Conservation (phyloP, 805 yeast species). For the Candida nemodendra region DNA sequence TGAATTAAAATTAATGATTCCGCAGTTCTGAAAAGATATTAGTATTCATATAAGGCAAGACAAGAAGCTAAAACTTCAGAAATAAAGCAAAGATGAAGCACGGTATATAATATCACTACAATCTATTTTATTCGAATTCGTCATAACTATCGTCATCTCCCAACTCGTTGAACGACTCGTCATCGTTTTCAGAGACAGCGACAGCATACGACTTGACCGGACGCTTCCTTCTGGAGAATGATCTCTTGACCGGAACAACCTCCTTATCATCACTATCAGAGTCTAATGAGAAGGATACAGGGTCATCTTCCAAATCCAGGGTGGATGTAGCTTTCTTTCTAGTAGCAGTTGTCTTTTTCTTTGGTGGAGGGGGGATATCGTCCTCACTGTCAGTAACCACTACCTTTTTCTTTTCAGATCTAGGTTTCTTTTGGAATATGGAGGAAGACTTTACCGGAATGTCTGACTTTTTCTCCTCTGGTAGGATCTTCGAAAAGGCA, state of each 20-base stretch:
- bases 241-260: conserved; percentile 13
- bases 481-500: conserved; percentile 10
- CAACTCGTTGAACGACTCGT: conserved; percentile 9
- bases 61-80: background rate
- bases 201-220: conserved; percentile 20
- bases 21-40: no score
- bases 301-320: conserved; percentile 12
- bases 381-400: conserved; percentile 10
- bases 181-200: conserved; percentile 16
- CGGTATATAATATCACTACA: no score
- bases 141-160: conserved; percentile 21
- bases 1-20: no score
- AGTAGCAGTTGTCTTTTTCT: background rate
- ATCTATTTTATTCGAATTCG: conserved; percentile 15
- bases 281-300: conserved; percentile 6
- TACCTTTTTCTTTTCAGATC: conserved; percentile 5
- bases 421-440: conserved; percentile 14
- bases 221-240: conserved; percentile 14
- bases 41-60: no score
- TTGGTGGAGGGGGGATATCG: background rate
- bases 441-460: conserved; percentile 18
- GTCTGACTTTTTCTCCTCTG: conserved; percentile 4
- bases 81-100: background rate
- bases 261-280: conserved; percentile 15
- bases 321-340: background rate